Conservation (phyloP, 2,329 filamentous ascomycete genomes). For the Colletotrichum shisoi region DNA sequence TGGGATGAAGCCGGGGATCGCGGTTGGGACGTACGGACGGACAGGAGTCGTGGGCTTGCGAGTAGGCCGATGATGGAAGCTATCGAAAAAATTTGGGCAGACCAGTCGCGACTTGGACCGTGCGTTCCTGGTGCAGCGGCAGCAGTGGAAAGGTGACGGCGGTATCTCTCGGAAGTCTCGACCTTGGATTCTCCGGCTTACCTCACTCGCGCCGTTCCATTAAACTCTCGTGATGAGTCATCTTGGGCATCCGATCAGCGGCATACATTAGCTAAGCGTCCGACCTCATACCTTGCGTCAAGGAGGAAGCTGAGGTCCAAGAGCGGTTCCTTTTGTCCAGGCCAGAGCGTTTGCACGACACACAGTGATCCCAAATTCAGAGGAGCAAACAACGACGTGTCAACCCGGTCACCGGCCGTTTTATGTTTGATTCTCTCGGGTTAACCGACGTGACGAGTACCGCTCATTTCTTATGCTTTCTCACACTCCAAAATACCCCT, state of each 20-base stretch:
- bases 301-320: neutral
- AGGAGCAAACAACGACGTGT: slow-evolving; percentile 2
- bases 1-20: slow-evolving; percentile 31
- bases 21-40: slow-evolving; percentile 17
- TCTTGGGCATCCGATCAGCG: neutral
- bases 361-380: neutral
- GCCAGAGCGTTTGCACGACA: neutral
- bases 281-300: neutral
- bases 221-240: slow-evolving; percentile 19
- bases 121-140: slow-evolving; percentile 22
- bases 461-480: slow-evolving; percentile 1
- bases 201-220: slow-evolving; percentile 4
- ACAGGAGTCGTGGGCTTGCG: slow-evolving; percentile 26
- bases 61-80: slow-evolving; percentile 38
- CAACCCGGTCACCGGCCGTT: neutral
- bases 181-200: slow-evolving; percentile 24
- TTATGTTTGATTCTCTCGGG: neutral
- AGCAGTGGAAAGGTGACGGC: slow-evolving; percentile 25
- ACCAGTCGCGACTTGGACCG: slow-evolving; percentile 40
- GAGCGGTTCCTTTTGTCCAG: too few relatives aligned
- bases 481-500: neutral
- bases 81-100: slow-evolving; percentile 41
- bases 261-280: neutral
- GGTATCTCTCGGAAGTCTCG: slow-evolving; percentile 23
- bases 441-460: neutral